A percentile compares a stretch with the other conserved stretches of the same genome.
These are phyloP conservation scores for Phellopilus nigrolimitatus DNA, from an alignment of 1,284 basidiomycete genomes.

Conservation along the genomic window DNA sequence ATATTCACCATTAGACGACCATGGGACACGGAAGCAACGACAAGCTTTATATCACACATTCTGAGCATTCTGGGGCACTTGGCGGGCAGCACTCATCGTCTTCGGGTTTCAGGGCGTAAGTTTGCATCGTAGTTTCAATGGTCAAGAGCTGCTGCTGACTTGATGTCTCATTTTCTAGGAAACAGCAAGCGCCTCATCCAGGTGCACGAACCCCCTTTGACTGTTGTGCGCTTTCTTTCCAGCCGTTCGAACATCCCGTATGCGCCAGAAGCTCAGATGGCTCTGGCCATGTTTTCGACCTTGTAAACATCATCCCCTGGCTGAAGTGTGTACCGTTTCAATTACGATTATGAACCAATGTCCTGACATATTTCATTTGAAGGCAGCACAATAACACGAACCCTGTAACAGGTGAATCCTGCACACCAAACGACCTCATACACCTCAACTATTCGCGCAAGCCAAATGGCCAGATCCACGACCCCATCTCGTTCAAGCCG, in stretches of 20 bases:
- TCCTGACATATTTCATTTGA: slow-evolving; percentile 18
- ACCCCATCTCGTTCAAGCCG: slow-evolving; percentile 91
- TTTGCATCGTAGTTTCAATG: slow-evolving; percentile 20
- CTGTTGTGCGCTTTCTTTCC: slow-evolving; percentile 89
- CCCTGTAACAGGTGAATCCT: slow-evolving; percentile 82
- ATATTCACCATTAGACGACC: not conserved
- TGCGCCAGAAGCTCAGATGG: slow-evolving; percentile 79
- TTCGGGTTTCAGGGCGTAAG: slow-evolving; percentile 65
- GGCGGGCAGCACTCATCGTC: slow-evolving; percentile 75
- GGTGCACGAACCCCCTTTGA: slow-evolving; percentile 76
- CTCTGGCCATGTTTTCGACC: slow-evolving; percentile 78
- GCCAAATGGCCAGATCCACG: slow-evolving; percentile 77
- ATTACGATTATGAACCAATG: not conserved
- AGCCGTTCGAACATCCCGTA: slow-evolving; percentile 87
- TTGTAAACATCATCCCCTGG: slow-evolving; percentile 90
- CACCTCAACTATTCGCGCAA: slow-evolving; percentile 84
- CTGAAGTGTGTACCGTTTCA: slow-evolving; percentile 61
- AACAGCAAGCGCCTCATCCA: slow-evolving; percentile 57
- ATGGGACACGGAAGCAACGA: slow-evolving; percentile 86
- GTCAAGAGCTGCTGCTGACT: not conserved
- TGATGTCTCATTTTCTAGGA: slow-evolving; percentile 38
- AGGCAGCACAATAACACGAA: slow-evolving; percentile 76
- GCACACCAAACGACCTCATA: slow-evolving; percentile 78
- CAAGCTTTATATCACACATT: slow-evolving; percentile 83
- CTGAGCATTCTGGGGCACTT: slow-evolving; percentile 73